Conservation (phyloP, 2,329 filamentous ascomycete genomes). For the Furcasterigmium sp. region DNA sequence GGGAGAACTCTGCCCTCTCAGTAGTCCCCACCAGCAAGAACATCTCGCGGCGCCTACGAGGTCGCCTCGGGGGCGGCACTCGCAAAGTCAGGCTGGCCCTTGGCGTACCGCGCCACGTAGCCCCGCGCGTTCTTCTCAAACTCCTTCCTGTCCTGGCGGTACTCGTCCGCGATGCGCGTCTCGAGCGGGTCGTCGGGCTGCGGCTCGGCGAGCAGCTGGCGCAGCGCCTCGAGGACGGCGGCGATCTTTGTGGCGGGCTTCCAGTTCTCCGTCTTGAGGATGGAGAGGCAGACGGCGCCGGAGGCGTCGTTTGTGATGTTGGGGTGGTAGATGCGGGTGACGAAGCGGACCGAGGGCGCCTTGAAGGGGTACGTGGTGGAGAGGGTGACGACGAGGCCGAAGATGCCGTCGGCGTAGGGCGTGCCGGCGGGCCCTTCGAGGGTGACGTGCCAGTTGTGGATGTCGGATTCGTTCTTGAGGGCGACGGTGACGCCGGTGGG, state of each 20-base stretch:
- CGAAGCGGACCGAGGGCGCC: slow-evolving; percentile 72
- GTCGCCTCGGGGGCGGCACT: background rate
- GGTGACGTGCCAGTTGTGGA: slow-evolving; percentile 48
- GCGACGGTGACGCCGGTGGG: slow-evolving; percentile 41
- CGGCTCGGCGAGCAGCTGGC: slow-evolving; percentile 70
- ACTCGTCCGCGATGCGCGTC: slow-evolving; percentile 80
- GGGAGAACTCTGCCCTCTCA: too few relatives aligned
- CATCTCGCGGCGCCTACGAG: background rate
- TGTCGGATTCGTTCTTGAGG: slow-evolving; percentile 39
- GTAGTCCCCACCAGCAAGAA: too few relatives aligned
- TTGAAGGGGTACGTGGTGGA: slow-evolving; percentile 88
- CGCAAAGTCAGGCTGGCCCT: slow-evolving; percentile 14
- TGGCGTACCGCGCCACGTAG: slow-evolving; percentile 73
- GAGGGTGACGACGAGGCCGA: slow-evolving; percentile 67
- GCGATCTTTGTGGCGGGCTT: slow-evolving; percentile 78
- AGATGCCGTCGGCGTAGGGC: slow-evolving; percentile 61
- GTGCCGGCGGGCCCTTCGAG: slow-evolving; percentile 38
- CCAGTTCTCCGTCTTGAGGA: slow-evolving; percentile 84
- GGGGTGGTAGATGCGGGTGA: slow-evolving; percentile 91
- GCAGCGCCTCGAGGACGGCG: slow-evolving; percentile 71
- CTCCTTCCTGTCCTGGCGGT: slow-evolving; percentile 56
- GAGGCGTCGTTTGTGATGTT: slow-evolving; percentile 85
- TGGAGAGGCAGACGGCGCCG: slow-evolving; percentile 79
- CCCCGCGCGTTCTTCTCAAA: slow-evolving; percentile 71
- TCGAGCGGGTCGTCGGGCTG: slow-evolving; percentile 89